These are phyloP conservation scores for Trametes sp. DNA, from an alignment of 1,284 basidiomycete species.

Conservation along the genomic window DNA sequence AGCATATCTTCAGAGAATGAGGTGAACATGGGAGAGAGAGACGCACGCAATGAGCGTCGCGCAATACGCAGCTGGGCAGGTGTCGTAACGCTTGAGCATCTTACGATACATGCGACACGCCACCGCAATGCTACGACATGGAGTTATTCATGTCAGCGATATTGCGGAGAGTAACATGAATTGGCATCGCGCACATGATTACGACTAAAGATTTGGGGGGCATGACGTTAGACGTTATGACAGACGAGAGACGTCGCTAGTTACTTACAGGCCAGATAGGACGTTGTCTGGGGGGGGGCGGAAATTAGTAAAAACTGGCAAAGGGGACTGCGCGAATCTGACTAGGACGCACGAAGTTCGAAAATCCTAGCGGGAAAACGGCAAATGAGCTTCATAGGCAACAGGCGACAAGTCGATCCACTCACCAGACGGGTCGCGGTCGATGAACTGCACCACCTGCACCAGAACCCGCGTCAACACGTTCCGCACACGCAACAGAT, in stretches of 20 bases:
- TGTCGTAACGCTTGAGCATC: slow-evolving; percentile 13
- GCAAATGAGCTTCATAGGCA: not conserved
- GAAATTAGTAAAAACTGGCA: not conserved
- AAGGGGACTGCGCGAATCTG: not conserved
- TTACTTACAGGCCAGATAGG: not conserved
- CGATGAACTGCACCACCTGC: slow-evolving; percentile 4
- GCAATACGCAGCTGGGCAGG: slow-evolving; percentile 10
- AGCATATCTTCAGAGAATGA: too few species aligned
- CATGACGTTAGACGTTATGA: not conserved
- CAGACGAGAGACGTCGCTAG: not conserved
- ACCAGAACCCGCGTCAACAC: not conserved
- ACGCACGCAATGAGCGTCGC: not conserved
- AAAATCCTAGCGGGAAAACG: not conserved
- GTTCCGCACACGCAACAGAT: too few species aligned
- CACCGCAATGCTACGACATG: slow-evolving; percentile 2
- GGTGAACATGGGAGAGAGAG: not conserved
- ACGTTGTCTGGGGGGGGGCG: not conserved
- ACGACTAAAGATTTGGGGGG: slow-evolving; percentile 4
- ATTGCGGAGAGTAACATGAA: not conserved
- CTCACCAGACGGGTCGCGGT: slow-evolving; percentile 11
- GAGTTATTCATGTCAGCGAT: not conserved
- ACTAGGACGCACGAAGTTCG: slow-evolving; percentile 6
- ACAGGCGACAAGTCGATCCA: not conserved
- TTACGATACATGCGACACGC: slow-evolving; percentile 20
- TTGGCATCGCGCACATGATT: not conserved